phyloP scores from a whole-genome alignment of 306 rosid genomes.

The Ammopiptanthus mongolicus region DNA sequence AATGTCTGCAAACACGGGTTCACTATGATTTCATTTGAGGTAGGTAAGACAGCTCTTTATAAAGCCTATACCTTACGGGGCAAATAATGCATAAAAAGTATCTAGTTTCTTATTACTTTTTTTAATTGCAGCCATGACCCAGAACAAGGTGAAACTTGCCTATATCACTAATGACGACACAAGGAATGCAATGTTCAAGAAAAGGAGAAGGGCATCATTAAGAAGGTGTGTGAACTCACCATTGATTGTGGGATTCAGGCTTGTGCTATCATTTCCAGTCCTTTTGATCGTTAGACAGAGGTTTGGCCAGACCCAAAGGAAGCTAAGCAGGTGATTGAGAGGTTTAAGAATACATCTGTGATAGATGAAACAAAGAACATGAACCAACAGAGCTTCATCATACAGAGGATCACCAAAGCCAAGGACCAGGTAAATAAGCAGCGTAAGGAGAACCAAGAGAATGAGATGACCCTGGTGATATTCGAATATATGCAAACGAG shows the following conservation, averaged over 20 bases:
- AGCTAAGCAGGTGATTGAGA: slow-evolving; percentile 9
- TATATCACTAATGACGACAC: slow-evolving; percentile 30
- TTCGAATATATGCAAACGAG: slow-evolving; percentile 10
- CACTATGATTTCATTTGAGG: not conserved
- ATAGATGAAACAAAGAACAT: slow-evolving; percentile 22
- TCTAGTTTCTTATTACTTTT: not conserved
- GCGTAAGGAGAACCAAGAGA: not conserved
- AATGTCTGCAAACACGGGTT: not conserved
- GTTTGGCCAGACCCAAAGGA: slow-evolving; percentile 37
- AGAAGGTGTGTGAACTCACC: slow-evolving; percentile 44
- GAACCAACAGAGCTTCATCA: slow-evolving; percentile 18
- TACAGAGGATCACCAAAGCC: slow-evolving; percentile 23
- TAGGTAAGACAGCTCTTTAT: not conserved
- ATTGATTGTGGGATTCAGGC: slow-evolving; percentile 49
- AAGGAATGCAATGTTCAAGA: slow-evolving; percentile 44
- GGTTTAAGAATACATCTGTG: not conserved
- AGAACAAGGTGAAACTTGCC: slow-evolving; percentile 40
- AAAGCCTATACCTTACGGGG: not conserved
- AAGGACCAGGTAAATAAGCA: slow-evolving; percentile 1
- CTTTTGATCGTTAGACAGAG: slow-evolving; percentile 38
- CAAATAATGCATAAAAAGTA: not conserved
- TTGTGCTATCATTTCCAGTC: slow-evolving; percentile 47
- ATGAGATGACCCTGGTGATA: slow-evolving; percentile 23
- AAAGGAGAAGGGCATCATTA: slow-evolving; percentile 42
- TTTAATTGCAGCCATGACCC: slow-evolving; percentile 30